Evolutionary conservation across 2,329 filamentous ascomycete genomes (phyloP).

Genomic region (Zarea fungicola): DNA sequence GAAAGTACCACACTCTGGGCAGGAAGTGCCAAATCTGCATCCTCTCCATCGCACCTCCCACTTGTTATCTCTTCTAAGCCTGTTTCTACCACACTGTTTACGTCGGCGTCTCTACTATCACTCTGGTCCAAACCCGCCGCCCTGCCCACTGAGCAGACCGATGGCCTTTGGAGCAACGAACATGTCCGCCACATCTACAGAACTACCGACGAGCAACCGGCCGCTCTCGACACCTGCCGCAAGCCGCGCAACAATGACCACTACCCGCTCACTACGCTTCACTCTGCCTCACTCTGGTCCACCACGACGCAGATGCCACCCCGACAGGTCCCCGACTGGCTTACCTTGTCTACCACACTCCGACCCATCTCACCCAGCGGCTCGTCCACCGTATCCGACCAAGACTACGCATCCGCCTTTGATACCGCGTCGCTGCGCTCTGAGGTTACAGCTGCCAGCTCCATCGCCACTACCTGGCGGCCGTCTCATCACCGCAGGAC

Average conservation of each 20-base stretch:
- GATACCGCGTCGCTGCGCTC: constrained; percentile 9
- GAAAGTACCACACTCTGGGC: constrained; percentile 6
- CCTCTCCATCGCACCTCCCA: constrained; percentile 12
- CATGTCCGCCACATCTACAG: constrained; percentile 23
- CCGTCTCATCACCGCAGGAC: constrained; percentile 4
- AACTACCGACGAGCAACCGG: constrained; percentile 27
- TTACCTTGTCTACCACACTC: constrained; percentile 5
- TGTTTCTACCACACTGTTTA: background rate
- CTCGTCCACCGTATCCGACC: constrained; percentile 2
- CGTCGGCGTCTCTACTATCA: background rate
- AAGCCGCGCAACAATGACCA: constrained; percentile 28
- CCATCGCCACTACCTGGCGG: background rate
- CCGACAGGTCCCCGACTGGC: constrained; percentile 17
- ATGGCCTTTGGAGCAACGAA: constrained; percentile 19
- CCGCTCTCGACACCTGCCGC: constrained; percentile 29
- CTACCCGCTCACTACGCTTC: constrained; percentile 25
- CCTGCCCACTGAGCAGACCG: constrained; percentile 8
- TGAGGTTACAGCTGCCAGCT: constrained; percentile 6
- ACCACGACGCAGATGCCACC: constrained; percentile 2
- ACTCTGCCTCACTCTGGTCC: constrained; percentile 32
- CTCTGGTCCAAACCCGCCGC: constrained; percentile 6
- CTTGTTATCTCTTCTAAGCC: constrained; percentile 9
- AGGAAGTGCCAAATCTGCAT: background rate
- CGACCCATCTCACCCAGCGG: background rate
- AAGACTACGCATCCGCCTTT: constrained; percentile 3